phyloP scores from a whole-genome alignment of 352 stramenopile species.

The Globisporangium iwayamae region DNA sequence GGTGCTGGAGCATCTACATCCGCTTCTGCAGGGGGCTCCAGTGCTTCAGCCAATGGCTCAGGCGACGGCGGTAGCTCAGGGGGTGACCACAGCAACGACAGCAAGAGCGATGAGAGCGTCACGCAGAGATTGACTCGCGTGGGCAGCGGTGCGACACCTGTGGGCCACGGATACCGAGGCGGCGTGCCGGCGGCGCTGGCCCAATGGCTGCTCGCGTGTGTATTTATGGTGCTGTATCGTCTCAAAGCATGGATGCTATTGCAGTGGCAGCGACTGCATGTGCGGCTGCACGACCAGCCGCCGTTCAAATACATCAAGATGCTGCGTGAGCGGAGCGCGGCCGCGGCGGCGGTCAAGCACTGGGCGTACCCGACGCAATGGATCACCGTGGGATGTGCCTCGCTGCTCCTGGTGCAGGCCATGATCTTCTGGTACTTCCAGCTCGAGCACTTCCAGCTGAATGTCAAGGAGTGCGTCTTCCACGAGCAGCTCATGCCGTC shows the following conservation, averaged over 20 bases:
- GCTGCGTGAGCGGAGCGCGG: conserved; percentile 11
- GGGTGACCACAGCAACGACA: neutral
- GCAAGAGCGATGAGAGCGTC: conserved; percentile 11
- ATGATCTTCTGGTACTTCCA: conserved; percentile 51
- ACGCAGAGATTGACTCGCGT: neutral
- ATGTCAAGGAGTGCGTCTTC: conserved; percentile 69
- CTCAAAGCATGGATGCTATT: conserved; percentile 23
- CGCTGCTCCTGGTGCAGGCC: conserved; percentile 42
- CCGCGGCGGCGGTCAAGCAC: conserved; percentile 38
- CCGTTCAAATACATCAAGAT: conserved; percentile 13
- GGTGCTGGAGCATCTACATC: neutral
- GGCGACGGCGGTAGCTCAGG: neutral
- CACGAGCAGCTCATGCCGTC: conserved; percentile 41
- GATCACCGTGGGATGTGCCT: conserved; percentile 53
- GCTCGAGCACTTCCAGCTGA: conserved; percentile 39
- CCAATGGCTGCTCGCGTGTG: conserved; percentile 16
- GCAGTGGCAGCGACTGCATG: conserved; percentile 24
- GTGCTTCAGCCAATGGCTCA: neutral
- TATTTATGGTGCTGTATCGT: conserved; percentile 19
- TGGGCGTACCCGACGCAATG: conserved; percentile 68
- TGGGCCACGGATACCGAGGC: conserved; percentile 4
- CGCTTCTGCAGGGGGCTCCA: neutral
- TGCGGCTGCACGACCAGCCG: conserved; percentile 23
- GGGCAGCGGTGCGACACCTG: neutral
- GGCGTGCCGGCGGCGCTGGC: conserved; percentile 14